Evolutionary conservation across 139 green algal genomes (phyloP).

Genomic region (Coccomyxa sp.): DNA sequence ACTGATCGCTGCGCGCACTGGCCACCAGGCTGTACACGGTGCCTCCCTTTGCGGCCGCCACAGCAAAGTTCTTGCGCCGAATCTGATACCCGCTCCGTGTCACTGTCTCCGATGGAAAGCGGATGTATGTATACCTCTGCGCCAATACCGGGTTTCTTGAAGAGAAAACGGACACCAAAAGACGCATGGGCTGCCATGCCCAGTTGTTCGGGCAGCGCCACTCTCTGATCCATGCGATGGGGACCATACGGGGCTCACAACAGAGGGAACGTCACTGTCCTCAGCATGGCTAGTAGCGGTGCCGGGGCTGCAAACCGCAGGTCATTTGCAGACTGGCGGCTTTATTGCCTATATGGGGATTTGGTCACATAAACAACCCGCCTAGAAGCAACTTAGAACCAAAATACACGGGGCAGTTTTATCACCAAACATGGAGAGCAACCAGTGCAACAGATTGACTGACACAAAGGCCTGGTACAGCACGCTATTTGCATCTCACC

Average conservation of each 20-base stretch:
- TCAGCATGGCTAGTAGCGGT: not conserved
- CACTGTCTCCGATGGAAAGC: constrained; percentile 59
- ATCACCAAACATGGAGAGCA: too few species aligned
- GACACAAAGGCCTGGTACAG: not conserved
- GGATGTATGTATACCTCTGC: constrained; percentile 50
- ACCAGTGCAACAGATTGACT: too few species aligned
- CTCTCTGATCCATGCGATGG: not conserved
- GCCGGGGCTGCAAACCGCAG: too few species aligned
- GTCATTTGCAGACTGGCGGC: too few species aligned
- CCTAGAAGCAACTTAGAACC: too few species aligned
- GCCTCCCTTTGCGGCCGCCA: constrained; percentile 28
- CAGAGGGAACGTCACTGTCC: not conserved
- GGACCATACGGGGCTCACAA: not conserved
- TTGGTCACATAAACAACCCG: too few species aligned
- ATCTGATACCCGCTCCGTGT: constrained; percentile 68
- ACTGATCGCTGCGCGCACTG: constrained; percentile 56
- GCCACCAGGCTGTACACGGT: constrained; percentile 37
- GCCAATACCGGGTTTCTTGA: not conserved
- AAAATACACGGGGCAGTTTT: too few species aligned
- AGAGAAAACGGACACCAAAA: not conserved
- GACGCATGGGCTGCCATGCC: too few species aligned
- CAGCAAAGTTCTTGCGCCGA: constrained; percentile 53
- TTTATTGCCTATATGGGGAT: too few species aligned
- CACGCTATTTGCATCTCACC: constrained; percentile 16
- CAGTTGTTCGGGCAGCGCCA: too few species aligned